Evolutionary conservation across 2,329 filamentous ascomycete species (phyloP).

Genomic region (Plectosphaerella cucumerina): DNA sequence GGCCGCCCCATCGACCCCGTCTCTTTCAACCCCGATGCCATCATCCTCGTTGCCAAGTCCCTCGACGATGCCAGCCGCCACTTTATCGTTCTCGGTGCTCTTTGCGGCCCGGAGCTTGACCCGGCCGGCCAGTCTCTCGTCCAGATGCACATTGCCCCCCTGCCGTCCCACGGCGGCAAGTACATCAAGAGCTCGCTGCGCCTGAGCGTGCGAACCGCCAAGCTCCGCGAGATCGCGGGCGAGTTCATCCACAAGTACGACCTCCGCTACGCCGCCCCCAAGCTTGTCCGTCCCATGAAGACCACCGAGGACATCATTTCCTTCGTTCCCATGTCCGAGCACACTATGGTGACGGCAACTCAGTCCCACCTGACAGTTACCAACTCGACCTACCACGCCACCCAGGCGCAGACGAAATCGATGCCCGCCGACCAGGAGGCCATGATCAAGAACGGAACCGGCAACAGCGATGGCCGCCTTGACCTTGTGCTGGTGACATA

Average conservation of each 20-base stretch:
- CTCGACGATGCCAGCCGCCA: slow-evolving; percentile 17
- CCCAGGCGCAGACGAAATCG: slow-evolving; percentile 46
- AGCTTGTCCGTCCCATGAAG: slow-evolving; percentile 49
- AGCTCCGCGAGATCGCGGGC: slow-evolving; percentile 54
- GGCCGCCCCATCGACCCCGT: slow-evolving; percentile 40
- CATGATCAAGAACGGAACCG: slow-evolving; percentile 10
- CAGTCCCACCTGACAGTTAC: slow-evolving; percentile 54
- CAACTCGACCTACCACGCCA: slow-evolving; percentile 63
- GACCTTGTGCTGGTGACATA: slow-evolving; percentile 48
- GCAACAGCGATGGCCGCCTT: slow-evolving; percentile 18
- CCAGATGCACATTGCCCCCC: slow-evolving; percentile 33
- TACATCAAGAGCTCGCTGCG: slow-evolving; percentile 19
- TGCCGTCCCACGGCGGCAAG: slow-evolving; percentile 19
- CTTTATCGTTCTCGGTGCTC: slow-evolving; percentile 27
- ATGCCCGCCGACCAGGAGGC: background rate
- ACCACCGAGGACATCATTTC: slow-evolving; percentile 47
- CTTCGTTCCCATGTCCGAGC: slow-evolving; percentile 63
- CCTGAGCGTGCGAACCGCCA: slow-evolving; percentile 60
- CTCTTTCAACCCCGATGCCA: slow-evolving; percentile 45
- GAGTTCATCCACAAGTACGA: slow-evolving; percentile 58
- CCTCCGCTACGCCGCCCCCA: slow-evolving; percentile 58
- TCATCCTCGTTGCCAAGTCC: slow-evolving; percentile 45
- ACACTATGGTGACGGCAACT: slow-evolving; percentile 61
- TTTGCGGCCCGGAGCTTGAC: slow-evolving; percentile 6
- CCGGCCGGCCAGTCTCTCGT: slow-evolving; percentile 23